Conservation (phyloP, 1,284 basidiomycete species). For the Erythrobasidium hasegawianum region DNA sequence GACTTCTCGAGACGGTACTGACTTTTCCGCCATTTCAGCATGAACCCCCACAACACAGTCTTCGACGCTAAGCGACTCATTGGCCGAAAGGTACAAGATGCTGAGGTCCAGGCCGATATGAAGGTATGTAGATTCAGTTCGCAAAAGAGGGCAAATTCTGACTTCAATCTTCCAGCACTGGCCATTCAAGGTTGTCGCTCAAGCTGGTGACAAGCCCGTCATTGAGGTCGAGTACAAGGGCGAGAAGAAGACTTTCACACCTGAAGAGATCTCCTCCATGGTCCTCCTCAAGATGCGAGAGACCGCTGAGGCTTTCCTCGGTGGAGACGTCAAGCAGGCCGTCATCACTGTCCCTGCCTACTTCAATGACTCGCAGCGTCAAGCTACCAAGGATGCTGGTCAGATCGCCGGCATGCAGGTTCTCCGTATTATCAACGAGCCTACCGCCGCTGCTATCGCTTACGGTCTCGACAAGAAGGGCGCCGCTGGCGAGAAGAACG, state of each 20-base stretch:
- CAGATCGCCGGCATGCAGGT: conserved; percentile 85
- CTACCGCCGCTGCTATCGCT: conserved; percentile 89
- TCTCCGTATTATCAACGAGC: conserved; percentile 95
- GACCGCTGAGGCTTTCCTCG: conserved; percentile 94
- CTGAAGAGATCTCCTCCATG: conserved; percentile 98
- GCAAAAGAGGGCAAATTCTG: conserved; percentile 24
- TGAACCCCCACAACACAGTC: conserved; percentile 65
- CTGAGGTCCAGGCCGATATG: conserved; percentile 88
- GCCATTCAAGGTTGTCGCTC: conserved; percentile 85
- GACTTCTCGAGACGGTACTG: conserved; percentile 56
- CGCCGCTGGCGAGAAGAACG: conserved; percentile 79
- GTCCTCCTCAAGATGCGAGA: conserved; percentile 97
- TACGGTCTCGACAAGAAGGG: conserved; percentile 88
- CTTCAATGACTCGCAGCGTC: conserved; percentile 96
- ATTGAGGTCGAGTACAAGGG: conserved; percentile 85
- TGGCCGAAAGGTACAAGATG: conserved; percentile 76
- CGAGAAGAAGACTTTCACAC: conserved; percentile 84
- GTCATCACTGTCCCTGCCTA: conserved; percentile 73
- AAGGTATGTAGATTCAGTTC: conserved; percentile 55
- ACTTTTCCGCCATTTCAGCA: conserved; percentile 20
- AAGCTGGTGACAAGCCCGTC: conserved; percentile 73
- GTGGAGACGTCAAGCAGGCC: conserved; percentile 73
- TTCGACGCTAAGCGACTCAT: conserved; percentile 89
- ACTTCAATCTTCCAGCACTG: conserved; percentile 44
- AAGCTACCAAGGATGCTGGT: conserved; percentile 92